phyloP scores from a whole-genome alignment of 2,329 filamentous ascomycete genomes.

The Sporothrix pallida region DNA sequence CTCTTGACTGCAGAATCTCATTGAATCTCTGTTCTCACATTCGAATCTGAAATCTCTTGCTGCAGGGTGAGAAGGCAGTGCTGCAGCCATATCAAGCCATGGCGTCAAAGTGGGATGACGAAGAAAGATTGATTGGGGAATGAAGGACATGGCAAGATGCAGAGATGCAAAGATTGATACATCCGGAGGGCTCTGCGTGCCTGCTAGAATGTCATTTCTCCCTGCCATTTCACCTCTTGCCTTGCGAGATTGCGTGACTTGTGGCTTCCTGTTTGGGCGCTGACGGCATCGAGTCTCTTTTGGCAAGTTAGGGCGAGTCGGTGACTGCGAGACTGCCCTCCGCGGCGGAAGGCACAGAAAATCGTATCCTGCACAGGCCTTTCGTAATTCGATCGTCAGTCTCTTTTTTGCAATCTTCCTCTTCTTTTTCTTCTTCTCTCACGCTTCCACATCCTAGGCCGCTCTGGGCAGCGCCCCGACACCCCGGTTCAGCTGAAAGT shows the following conservation, averaged over 20 bases:
- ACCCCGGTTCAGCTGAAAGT: slow-evolving; percentile 29
- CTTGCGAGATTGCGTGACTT: slow-evolving; percentile 11
- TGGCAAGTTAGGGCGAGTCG: background rate
- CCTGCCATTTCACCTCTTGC: too few relatives aligned
- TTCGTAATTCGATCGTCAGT: slow-evolving; percentile 25
- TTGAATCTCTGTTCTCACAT: background rate
- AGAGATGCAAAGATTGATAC: too few relatives aligned
- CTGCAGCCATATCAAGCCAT: background rate
- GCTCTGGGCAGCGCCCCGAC: background rate
- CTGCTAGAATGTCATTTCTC: background rate
- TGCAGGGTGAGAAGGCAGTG: background rate
- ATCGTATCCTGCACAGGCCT: slow-evolving; percentile 18
- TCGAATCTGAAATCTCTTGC: background rate
- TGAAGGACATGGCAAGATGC: too few relatives aligned
- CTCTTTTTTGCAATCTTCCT: background rate
- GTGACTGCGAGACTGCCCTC: background rate
- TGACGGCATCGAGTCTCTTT: slow-evolving; percentile 9
- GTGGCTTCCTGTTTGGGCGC: background rate
- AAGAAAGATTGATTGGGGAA: background rate
- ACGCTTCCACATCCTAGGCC: background rate
- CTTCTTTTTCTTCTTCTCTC: background rate
- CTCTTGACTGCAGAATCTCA: background rate
- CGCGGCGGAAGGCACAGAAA: background rate
- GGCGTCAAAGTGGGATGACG: background rate
- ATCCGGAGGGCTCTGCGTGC: background rate